These are phyloP conservation scores for Xylaria sp. DNA, from an alignment of 2,329 filamentous ascomycete genomes.

Conservation along the genomic window DNA sequence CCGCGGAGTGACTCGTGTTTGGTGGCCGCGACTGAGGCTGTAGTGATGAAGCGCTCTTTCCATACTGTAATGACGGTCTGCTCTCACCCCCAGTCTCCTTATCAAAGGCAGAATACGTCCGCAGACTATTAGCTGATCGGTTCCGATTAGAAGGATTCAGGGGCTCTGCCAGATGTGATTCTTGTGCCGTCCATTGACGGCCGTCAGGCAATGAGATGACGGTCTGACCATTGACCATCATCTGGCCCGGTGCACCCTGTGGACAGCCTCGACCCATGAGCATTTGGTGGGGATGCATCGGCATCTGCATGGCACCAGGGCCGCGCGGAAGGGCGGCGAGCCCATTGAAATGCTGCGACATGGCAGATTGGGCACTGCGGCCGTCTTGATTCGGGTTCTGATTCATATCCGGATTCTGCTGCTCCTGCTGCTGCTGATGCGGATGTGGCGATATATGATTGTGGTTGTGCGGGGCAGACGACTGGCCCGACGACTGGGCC, in stretches of 20 bases:
- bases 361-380: constrained; percentile 12
- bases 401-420: constrained; percentile 9
- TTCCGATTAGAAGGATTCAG: constrained; percentile 38
- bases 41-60: constrained; percentile 16
- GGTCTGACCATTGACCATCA: constrained; percentile 22
- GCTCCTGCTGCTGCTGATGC: constrained; percentile 2
- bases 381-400: constrained; percentile 21
- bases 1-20: constrained; percentile 31
- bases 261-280: constrained; percentile 24
- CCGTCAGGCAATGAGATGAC: constrained; percentile 37
- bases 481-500: constrained; percentile 11
- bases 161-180: constrained; percentile 50
- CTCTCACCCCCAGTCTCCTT: constrained; percentile 43
- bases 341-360: constrained; percentile 22
- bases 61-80: constrained; percentile 17
- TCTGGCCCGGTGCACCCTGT: constrained; percentile 21
- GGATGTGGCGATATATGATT: constrained; percentile 16
- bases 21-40: constrained; percentile 21
- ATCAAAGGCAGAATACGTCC: constrained; percentile 40
- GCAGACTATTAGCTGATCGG: constrained; percentile 32
- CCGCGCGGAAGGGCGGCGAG: constrained; percentile 12
- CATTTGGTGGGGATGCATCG: constrained; percentile 18
- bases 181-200: constrained; percentile 47
- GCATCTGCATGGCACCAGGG: constrained; percentile 19
- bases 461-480: constrained; percentile 21